Base-by-base conservation (phyloP, 2,329 filamentous ascomycete genomes). In the Ophiocordyceps australis region DNA sequence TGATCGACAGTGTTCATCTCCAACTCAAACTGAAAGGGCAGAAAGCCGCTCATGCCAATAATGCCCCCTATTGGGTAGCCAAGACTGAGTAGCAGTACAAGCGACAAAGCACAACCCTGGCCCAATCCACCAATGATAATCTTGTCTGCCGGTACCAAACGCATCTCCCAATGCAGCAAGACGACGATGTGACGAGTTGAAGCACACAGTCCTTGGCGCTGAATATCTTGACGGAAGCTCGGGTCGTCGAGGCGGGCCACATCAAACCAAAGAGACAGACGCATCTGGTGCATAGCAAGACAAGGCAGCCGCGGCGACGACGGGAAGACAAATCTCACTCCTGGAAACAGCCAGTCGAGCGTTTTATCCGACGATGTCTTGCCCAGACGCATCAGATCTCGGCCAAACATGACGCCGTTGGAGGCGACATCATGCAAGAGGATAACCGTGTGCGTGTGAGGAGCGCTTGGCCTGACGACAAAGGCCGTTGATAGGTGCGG, bases 211-310 rank as follows among this genome's bases (percentile, higher is more conserved):
- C 62, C 61, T 4, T 52, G 38, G 2, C 57, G 23, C 37, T 65
- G 57, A 8, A 50, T 32, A 5, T 63, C 42, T 23, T 45, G 43
- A 20, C 51, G 45, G n/a, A 52, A 37, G 1, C 44, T 42, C 0
- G 51, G 57, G 20, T 59, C 43, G 0, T 45, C 33, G 0, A 61
- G 38, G 2, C 46, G 48, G 12, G 48, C 55, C 8, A 55, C 47
- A 33, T 67, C 54, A 32, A 62, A 65, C 60, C 62, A 68, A 36
- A 62, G 57, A 7, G 56, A 54, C 20, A 64, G 49, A 9, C 46
- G 41, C 0, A 47, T 42, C 3, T 52, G 48, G 6, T 56, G 50
- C 22, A 60, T 54, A 4, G 49, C 43, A 1, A 40, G 49, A 0
- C 61, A 53, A 8, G 57, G 53, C 1, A 57, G 47, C 9, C 50